Conservation (phyloP, 345 rosid genomes). For the Ailanthus altissimus region DNA sequence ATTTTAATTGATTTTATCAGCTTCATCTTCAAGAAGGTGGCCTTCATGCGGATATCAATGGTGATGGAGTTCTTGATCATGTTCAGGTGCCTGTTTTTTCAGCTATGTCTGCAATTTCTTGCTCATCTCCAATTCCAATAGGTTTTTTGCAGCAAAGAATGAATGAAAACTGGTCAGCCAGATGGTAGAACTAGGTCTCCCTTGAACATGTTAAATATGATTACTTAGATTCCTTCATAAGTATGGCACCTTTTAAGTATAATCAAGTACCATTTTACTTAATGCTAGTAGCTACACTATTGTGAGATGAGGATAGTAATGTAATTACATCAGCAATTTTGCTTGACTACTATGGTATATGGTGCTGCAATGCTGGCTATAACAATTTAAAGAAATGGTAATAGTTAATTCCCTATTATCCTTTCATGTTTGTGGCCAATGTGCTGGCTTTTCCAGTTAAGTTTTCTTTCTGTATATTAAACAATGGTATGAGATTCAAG, state of each 20-base stretch:
- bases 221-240: neutral
- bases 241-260: neutral
- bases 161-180: neutral
- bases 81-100: constrained; percentile 65
- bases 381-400: neutral
- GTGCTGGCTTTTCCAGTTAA: neutral
- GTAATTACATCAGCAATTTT: neutral
- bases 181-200: neutral
- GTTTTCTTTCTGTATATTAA: neutral
- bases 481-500: neutral
- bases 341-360: neutral
- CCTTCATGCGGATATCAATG: constrained; percentile 98
- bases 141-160: neutral
- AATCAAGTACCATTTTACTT: neutral
- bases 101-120: neutral
- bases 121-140: constrained; percentile 4
- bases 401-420: neutral
- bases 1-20: constrained; percentile 43
- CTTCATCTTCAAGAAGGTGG: constrained; percentile 99
- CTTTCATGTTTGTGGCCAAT: neutral
- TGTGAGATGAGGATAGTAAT: neutral
- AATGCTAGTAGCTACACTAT: too few relatives aligned
- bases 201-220: neutral
- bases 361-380: neutral
- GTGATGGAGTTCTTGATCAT: constrained; percentile 99